Conservation (phyloP, 2,329 filamentous ascomycete species). For the Microdochium nivale region DNA sequence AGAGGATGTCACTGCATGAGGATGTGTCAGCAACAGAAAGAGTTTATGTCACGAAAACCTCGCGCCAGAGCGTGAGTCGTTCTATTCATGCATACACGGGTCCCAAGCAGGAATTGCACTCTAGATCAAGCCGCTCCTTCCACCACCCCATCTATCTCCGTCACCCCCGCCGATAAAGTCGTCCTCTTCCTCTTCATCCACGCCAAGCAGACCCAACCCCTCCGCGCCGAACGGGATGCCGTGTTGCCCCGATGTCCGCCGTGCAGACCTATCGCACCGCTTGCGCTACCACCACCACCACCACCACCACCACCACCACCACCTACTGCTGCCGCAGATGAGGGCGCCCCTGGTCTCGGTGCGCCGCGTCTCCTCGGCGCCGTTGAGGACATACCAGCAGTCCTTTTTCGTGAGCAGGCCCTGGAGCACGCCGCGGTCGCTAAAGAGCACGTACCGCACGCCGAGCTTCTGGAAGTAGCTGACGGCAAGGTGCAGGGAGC, state of each 20-base stretch:
- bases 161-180: not conserved
- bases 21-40: too few species aligned
- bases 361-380: slow-evolving; percentile 53
- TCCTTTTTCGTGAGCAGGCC: slow-evolving; percentile 96
- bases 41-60: too few species aligned
- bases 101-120: not conserved
- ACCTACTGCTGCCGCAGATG: slow-evolving; percentile 23
- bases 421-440: slow-evolving; percentile 70
- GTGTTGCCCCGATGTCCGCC: not conserved
- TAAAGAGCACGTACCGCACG: slow-evolving; percentile 81
- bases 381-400: slow-evolving; percentile 87
- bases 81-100: not conserved
- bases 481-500: slow-evolving; percentile 74
- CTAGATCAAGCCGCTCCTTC: not conserved
- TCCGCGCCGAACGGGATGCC: slow-evolving; percentile 4
- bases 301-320: slow-evolving; percentile 25
- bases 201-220: slow-evolving; percentile 10
- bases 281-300: slow-evolving; percentile 15
- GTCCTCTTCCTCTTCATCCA: not conserved
- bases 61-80: not conserved
- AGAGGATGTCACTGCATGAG: too few species aligned
- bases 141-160: not conserved
- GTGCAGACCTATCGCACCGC: not conserved
- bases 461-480: slow-evolving; percentile 94
- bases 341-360: slow-evolving; percentile 17